These are phyloP conservation scores for Heliamphora exappendiculata DNA, from an alignment of 148 eudicot genomes.

Conservation along the genomic window DNA sequence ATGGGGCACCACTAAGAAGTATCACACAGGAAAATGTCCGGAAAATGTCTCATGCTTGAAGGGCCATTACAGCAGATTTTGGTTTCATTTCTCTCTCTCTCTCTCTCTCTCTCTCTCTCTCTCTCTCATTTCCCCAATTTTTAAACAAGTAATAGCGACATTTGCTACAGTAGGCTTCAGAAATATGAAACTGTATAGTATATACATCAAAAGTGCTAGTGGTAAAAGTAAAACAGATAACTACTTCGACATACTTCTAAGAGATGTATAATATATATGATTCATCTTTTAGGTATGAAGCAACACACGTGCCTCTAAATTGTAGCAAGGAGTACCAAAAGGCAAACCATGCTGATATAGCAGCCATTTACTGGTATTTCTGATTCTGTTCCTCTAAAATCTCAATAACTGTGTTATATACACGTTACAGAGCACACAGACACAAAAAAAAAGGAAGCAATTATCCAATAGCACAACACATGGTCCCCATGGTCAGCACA, in stretches of 20 bases:
- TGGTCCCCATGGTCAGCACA: not conserved
- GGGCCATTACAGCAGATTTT: not conserved
- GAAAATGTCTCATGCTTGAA: not conserved
- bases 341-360: not conserved
- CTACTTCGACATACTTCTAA: not conserved
- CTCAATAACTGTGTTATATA: not conserved
- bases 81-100: not conserved
- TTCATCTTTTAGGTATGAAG: not conserved
- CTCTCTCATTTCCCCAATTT: not conserved
- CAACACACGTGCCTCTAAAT: not conserved
- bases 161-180: too few relatives aligned
- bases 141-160: not conserved
- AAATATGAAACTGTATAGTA: not conserved
- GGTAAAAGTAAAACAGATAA: too few relatives aligned
- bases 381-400: not conserved
- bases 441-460: not conserved
- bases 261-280: not conserved
- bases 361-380: not conserved
- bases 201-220: not conserved
- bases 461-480: not conserved
- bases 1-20: not conserved
- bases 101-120: not conserved
- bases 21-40: too few relatives aligned
- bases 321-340: not conserved
- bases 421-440: not conserved